phyloP scores from a whole-genome alignment of 495 filamentous ascomycete species.

The Rhypophila decipiens region DNA sequence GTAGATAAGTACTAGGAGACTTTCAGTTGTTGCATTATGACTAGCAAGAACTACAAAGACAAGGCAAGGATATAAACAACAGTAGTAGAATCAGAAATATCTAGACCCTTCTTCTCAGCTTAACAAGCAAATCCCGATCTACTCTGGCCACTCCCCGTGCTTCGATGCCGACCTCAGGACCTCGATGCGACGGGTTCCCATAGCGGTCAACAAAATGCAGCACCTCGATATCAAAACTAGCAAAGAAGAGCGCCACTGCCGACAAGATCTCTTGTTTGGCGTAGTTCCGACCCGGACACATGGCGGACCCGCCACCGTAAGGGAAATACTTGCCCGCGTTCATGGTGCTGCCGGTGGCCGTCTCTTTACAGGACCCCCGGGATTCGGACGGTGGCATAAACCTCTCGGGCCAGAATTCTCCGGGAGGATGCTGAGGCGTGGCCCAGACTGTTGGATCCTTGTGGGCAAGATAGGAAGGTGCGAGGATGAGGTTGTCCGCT shows the following conservation, averaged over 20 bases:
- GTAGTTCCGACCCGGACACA: background rate
- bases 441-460: background rate
- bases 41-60: too few relatives aligned
- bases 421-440: background rate
- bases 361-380: background rate
- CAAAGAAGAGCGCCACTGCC: background rate
- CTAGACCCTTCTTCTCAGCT: background rate
- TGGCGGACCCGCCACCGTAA: background rate
- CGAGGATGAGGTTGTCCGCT: background rate
- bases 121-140: background rate
- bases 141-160: background rate
- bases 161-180: background rate
- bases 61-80: background rate
- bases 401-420: background rate
- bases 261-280: background rate
- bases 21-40: too few relatives aligned
- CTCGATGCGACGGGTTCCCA: background rate
- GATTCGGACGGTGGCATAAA: background rate
- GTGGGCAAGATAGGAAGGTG: background rate
- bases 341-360: background rate
- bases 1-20: too few relatives aligned
- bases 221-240: background rate
- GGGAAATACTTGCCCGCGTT: background rate
- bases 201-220: background rate
- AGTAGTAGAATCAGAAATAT: background rate